A percentile compares a stretch with the other conserved stretches of the same genome.
Evolutionary conservation across 2,329 filamentous ascomycete species (phyloP).

Genomic region (Calonectria multiphialidica): DNA sequence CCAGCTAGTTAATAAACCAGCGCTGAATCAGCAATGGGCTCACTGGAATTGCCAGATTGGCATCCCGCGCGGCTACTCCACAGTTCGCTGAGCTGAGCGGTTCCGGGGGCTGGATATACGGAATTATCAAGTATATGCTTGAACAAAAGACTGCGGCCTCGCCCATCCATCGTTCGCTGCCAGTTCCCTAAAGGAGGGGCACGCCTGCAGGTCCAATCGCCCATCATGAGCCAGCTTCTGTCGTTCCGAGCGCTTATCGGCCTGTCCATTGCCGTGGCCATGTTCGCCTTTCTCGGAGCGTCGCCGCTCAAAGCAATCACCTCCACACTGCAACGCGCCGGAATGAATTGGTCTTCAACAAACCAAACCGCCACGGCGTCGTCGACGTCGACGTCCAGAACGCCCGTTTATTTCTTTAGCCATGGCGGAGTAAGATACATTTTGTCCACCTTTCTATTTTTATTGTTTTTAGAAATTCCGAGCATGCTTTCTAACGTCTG

Average conservation of each 20-base stretch:
- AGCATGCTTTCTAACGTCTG: background rate
- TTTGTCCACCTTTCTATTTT: no score
- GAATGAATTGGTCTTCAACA: constrained; percentile 29
- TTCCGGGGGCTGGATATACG: constrained; percentile 39
- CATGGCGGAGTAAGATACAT: constrained; percentile 60
- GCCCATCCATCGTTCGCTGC: background rate
- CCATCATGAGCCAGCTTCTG: constrained; percentile 37
- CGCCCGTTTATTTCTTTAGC: constrained; percentile 63
- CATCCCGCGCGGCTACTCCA: constrained; percentile 23
- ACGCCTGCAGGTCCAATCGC: background rate
- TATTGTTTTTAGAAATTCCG: background rate
- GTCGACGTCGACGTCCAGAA: constrained; percentile 18
- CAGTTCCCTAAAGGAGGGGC: background rate
- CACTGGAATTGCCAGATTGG: constrained; percentile 5
- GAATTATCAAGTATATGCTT: constrained; percentile 31
- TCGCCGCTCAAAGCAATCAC: constrained; percentile 38
- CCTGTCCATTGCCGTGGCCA: constrained; percentile 37
- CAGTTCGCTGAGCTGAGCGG: background rate
- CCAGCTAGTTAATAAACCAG: background rate
- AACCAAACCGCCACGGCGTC: constrained; percentile 22
- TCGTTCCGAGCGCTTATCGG: constrained; percentile 37
- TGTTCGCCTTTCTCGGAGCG: constrained; percentile 38
- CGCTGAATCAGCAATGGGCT: constrained; percentile 37
- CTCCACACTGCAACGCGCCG: constrained; percentile 38
- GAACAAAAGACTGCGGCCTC: constrained; percentile 18